Percentiles rank a stretch among this genome's conserved stretches.
Evolutionary conservation across 2,329 filamentous ascomycete genomes (phyloP).

Genomic region (Talaromyces albobiverticillius): DNA sequence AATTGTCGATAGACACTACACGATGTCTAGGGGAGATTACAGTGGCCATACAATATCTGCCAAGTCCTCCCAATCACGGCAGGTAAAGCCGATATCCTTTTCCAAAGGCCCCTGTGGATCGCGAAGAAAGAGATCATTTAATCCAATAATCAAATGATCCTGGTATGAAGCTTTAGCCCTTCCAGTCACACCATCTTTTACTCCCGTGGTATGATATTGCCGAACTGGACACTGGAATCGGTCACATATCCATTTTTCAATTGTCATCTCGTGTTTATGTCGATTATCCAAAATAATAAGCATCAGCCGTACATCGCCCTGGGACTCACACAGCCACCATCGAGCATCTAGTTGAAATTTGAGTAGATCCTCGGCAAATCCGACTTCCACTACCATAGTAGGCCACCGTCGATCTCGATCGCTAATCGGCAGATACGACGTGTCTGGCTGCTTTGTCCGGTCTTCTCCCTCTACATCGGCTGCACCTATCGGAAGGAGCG

Average conservation of each 20-base stretch:
- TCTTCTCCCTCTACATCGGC: not conserved
- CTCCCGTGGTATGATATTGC: not conserved
- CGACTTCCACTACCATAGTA: not conserved
- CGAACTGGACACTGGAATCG: not conserved
- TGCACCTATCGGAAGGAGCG: not conserved
- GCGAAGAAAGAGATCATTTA: not conserved
- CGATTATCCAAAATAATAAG: not conserved
- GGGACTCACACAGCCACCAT: slow-evolving; percentile 7
- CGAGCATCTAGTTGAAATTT: slow-evolving; percentile 1
- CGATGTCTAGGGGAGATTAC: too few relatives aligned
- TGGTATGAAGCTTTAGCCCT: not conserved
- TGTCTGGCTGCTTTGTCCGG: not conserved
- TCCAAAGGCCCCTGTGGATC: not conserved
- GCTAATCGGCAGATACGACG: not conserved
- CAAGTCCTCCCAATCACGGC: not conserved
- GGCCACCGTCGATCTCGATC: not conserved
- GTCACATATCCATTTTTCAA: not conserved
- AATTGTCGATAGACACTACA: too few relatives aligned
- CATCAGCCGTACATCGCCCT: not conserved
- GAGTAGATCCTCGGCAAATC: not conserved
- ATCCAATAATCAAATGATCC: not conserved
- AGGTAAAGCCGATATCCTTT: not conserved
- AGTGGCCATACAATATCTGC: not conserved
- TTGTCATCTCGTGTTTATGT: not conserved
- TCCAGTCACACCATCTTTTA: not conserved